Evolutionary conservation across 768 basidiomycete genomes (phyloP), one percentile per base, ranked within the genome.

Genomic region (Steccherinum ochraceum): DNA sequence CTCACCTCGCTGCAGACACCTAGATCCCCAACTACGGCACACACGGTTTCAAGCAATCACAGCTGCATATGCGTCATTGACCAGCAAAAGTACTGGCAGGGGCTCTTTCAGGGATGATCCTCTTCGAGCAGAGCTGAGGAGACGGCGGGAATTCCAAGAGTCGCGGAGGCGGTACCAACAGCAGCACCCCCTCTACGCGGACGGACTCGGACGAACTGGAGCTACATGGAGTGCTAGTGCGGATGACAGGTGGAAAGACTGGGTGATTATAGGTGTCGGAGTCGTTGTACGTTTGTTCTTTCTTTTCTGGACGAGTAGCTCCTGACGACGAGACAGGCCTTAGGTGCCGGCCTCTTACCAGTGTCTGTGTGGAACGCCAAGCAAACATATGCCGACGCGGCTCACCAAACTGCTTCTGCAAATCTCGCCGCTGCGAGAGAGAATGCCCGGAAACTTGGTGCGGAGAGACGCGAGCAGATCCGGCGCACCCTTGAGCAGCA

Each of bases 11-110:
- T 70, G 72, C 23, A 72, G 72, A 4, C 50, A 57, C 18, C 52
- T 81, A 18, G 61, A 77, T 1, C 61, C 77, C 4, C 59, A 67
- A 39, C 64, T 75, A 45, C 75, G 80, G 5, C 83, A 82, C 52
- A 67, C 72, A 5, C 77, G 79, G 2, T 90, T 89, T 57, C 83
- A 82, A 50, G 69, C 77, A 40, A 79, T 89, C 45, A 75, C 77
- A 5, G 69, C 73, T 5, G 83, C 88, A 2, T 90, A 89, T 54
- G 80, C 84, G 35, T 57, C 67, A 18, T 70, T 86, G 2, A 67
- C 75, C 2, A 76, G 75, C 4, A 71, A 62, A 47, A 55, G 61
- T 19, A 25, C 56, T 0, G 64, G 47, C 18, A 48, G 62, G 43
- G 56, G 60, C 5, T 46, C 47, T 11, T 51, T 59, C 2, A 44